phyloP scores from a whole-genome alignment of 495 filamentous ascomycete genomes.

The Penicillium macrosclerotiorum region DNA sequence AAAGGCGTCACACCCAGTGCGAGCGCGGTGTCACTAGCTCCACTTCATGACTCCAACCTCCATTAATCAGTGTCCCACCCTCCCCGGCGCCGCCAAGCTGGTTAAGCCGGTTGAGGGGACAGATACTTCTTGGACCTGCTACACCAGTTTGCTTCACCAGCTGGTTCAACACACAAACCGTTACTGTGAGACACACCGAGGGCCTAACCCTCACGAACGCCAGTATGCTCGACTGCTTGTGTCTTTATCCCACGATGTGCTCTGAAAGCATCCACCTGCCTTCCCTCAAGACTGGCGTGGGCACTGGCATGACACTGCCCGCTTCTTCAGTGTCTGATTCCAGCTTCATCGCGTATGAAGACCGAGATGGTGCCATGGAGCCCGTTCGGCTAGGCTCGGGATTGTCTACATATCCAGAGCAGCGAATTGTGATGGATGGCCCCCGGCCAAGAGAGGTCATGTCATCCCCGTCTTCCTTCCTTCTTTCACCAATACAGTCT shows the following conservation, averaged over 20 bases:
- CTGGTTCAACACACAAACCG: conserved; percentile 7
- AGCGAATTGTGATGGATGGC: neutral
- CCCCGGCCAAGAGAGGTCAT: neutral
- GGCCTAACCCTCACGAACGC: neutral
- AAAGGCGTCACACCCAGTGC: too few species aligned
- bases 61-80: too few species aligned
- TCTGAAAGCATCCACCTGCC: conserved; percentile 2
- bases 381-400: neutral
- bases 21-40: neutral
- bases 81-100: too few species aligned
- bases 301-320: conserved; percentile 5
- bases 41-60: neutral
- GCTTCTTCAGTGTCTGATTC: neutral
- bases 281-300: neutral
- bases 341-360: neutral
- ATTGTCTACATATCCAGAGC: neutral
- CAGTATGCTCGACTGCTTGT: neutral
- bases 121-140: neutral
- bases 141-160: conserved; percentile 4
- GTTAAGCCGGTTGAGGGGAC: too few species aligned
- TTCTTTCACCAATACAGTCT: conserved; percentile 1
- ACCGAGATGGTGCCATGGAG: neutral
- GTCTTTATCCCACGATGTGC: conserved; percentile 5
- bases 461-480: conserved; percentile 9
- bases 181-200: conserved; percentile 3